Base-by-base conservation (phyloP, 2,329 filamentous ascomycete species). In the Seiridium cupressi region DNA sequence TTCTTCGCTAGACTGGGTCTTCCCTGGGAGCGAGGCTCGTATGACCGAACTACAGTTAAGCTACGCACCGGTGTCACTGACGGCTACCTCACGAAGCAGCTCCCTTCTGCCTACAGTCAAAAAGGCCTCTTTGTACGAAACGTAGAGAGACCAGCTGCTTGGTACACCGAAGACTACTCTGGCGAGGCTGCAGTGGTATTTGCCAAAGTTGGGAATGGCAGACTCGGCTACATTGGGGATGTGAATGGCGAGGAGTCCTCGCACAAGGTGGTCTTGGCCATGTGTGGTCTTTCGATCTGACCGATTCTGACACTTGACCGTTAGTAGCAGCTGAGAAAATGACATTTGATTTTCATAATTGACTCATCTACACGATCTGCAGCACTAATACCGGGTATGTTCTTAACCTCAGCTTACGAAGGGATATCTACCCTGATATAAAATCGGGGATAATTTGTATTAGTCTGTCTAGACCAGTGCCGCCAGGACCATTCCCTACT, bases 201-300 rank as follows among this genome's bases (percentile, higher is more conserved):
- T 35, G 48, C 63, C 0, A 61, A 51, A 18, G 64, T 70, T 5
- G 67, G 62, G 1, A 26, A 9, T 5, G 67, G 67, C 40, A 55
- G 18, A 6, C 58, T 70, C 6, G 68, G 65, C 5, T 69, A 69
- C 49, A 47, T 70, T 42, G 66, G 67, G 11, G 67, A 68, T 57
- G 64, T 67, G 9, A 68, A 67, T 47, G 61, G 63, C 2, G 65
- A 64, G 49, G 58, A 57, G 32, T 38, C 3, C 8, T 58, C 64
- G 3, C 47, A 54, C 7, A 6, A 42, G 3, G 64, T 63, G 10
- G 60, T 68, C 34, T 13, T 67, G 57, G 66, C 64, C 55, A 67
- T 70, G 65, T 68, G 65, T 48, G 64, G 64, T 2, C 62, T 67
- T 31, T 18, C 18, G 18, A 26, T 26, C 18, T 26, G 18, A 26